phyloP scores from a whole-genome alignment of 2,329 filamentous ascomycete species.

The Paraphaeosphaeria minitans region DNA sequence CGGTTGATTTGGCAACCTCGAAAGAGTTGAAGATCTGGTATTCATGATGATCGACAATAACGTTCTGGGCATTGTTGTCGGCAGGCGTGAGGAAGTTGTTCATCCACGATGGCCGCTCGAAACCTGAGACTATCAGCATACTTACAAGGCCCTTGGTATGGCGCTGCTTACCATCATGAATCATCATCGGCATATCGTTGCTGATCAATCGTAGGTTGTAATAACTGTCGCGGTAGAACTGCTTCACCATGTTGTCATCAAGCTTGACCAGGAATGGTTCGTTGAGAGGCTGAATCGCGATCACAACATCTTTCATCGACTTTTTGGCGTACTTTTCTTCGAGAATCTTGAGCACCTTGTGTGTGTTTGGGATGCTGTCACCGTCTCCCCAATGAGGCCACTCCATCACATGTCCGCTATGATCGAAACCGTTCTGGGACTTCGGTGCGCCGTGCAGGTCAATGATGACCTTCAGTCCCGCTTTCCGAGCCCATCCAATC shows the following conservation, averaged over 20 bases:
- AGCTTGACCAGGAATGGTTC: slow-evolving; percentile 57
- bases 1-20: slow-evolving; percentile 55
- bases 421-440: slow-evolving; percentile 67
- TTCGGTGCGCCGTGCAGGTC: slow-evolving; percentile 60
- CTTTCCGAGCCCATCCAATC: slow-evolving; percentile 60
- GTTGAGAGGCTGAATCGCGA: slow-evolving; percentile 62
- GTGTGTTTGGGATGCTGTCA: slow-evolving; percentile 55
- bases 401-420: slow-evolving; percentile 58
- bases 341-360: slow-evolving; percentile 62
- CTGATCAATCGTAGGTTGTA: slow-evolving; percentile 54
- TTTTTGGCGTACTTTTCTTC: slow-evolving; percentile 60
- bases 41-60: slow-evolving; percentile 70
- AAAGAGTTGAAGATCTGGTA: slow-evolving; percentile 66
- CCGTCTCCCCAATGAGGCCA: slow-evolving; percentile 54
- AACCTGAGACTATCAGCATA: slow-evolving; percentile 34
- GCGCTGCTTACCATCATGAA: slow-evolving; percentile 55
- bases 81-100: slow-evolving; percentile 63
- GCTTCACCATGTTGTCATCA: slow-evolving; percentile 53
- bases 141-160: too few relatives aligned
- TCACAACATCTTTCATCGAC: slow-evolving; percentile 63
- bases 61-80: slow-evolving; percentile 56
- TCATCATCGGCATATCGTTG: slow-evolving; percentile 56
- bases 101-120: slow-evolving; percentile 59
- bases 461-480: slow-evolving; percentile 61
- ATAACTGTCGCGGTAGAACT: slow-evolving; percentile 62